phyloP scores from a whole-genome alignment of 805 yeast species.

The Yarrowia alimentaria region DNA sequence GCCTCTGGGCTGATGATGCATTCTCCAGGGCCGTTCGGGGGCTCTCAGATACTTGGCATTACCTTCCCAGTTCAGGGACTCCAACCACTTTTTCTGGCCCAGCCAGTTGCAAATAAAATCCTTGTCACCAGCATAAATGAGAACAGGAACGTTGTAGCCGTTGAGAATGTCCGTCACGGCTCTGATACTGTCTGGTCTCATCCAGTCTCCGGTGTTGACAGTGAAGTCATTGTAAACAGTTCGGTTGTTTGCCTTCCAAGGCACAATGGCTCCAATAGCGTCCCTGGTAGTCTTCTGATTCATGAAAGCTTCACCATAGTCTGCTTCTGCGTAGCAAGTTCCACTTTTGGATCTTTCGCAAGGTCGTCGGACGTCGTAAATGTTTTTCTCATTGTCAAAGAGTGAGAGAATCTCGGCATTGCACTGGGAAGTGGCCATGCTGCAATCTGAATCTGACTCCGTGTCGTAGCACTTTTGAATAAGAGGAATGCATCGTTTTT shows the following conservation, averaged over 20 bases:
- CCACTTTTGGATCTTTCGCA: slow-evolving; percentile 8
- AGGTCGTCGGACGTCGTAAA: slow-evolving; percentile 7
- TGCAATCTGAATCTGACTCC: slow-evolving; percentile 73
- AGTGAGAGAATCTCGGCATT: slow-evolving; percentile 3
- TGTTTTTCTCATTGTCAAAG: neutral
- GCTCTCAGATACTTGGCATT: slow-evolving; percentile 48
- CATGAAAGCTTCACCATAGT: slow-evolving; percentile 3
- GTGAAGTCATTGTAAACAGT: slow-evolving; percentile 21
- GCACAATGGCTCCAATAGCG: slow-evolving; percentile 17
- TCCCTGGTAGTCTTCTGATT: slow-evolving; percentile 6
- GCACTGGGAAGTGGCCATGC: slow-evolving; percentile 83
- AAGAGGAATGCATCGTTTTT: slow-evolving; percentile 45
- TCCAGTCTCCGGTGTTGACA: slow-evolving; percentile 62
- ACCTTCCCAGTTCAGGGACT: slow-evolving; percentile 64
- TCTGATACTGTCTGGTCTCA: slow-evolving; percentile 57
- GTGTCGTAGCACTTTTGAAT: slow-evolving; percentile 71
- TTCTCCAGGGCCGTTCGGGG: slow-evolving; percentile 44
- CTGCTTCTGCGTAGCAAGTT: slow-evolving; percentile 5
- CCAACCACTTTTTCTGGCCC: slow-evolving; percentile 83
- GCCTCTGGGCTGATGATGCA: slow-evolving; percentile 52
- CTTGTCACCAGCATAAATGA: slow-evolving; percentile 92
- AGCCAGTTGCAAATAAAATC: slow-evolving; percentile 93
- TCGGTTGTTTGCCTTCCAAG: slow-evolving; percentile 14
- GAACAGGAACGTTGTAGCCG: slow-evolving; percentile 62
- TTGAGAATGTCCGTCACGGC: slow-evolving; percentile 60